Evolutionary conservation across 257 asterid species (phyloP).

Genomic region (Nicotiana sylvestris): DNA sequence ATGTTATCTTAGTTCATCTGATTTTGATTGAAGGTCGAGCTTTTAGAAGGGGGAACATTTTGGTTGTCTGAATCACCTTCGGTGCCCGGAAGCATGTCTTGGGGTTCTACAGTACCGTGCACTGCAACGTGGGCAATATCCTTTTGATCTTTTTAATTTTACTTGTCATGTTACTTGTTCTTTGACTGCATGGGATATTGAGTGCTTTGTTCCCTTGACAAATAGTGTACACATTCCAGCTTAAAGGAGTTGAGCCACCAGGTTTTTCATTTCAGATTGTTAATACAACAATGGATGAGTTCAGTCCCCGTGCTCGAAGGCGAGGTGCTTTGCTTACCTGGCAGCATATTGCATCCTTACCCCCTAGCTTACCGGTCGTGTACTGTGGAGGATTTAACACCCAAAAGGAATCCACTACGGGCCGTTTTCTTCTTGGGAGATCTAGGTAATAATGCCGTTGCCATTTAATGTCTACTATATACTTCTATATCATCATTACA

Average conservation of each 20-base stretch:
- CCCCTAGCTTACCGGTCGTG: constrained; percentile 87
- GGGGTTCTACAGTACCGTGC: constrained; percentile 91
- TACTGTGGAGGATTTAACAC: constrained; percentile 97
- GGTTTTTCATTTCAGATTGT: constrained; percentile 94
- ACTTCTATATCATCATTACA: background rate
- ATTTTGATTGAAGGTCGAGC: constrained; percentile 65
- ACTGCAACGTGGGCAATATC: constrained; percentile 99
- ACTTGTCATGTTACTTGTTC: background rate
- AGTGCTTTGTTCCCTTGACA: constrained; percentile 44
- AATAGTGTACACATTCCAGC: constrained; percentile 93
- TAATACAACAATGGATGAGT: constrained; percentile 90
- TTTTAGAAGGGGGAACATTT: constrained; percentile 95
- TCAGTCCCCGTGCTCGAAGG: constrained; percentile 93
- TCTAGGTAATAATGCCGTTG: constrained; percentile 47
- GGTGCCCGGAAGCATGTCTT: constrained; percentile 96
- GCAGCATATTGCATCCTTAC: constrained; percentile 99
- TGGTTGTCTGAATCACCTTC: constrained; percentile 99
- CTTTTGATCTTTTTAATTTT: constrained; percentile 29
- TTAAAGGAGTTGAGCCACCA: constrained; percentile 93
- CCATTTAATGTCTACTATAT: background rate
- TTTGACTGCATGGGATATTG: constrained; percentile 5
- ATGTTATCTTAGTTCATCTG: background rate
- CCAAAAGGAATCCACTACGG: constrained; percentile 93
- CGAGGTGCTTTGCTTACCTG: constrained; percentile 96
- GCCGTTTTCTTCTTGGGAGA: constrained; percentile 98